phyloP scores from a whole-genome alignment of 352 stramenopile species.

The Pythium dissimile region DNA sequence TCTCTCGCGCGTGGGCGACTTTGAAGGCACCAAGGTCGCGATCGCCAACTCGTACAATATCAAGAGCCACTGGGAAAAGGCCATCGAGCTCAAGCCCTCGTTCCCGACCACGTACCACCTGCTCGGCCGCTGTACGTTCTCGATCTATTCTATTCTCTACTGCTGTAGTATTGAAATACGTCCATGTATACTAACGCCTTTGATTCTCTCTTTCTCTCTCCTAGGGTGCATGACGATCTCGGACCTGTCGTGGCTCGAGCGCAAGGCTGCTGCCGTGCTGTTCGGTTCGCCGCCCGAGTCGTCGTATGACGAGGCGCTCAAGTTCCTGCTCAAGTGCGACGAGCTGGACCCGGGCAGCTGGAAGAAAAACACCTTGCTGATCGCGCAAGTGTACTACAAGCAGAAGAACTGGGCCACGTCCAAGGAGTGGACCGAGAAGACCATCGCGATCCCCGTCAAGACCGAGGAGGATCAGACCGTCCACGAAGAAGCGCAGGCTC shows the following conservation, averaged over 20 bases:
- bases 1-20: slow-evolving; percentile 77
- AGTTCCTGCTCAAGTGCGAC: slow-evolving; percentile 76
- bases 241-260: slow-evolving; percentile 83
- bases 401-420: slow-evolving; percentile 57
- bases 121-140: slow-evolving; percentile 60
- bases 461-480: slow-evolving; percentile 66
- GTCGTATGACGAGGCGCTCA: slow-evolving; percentile 78
- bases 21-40: slow-evolving; percentile 82
- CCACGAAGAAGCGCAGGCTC: slow-evolving; percentile 54
- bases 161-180: no score
- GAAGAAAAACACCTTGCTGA: slow-evolving; percentile 83
- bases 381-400: slow-evolving; percentile 83
- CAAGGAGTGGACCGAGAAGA: slow-evolving; percentile 75
- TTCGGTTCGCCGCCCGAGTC: slow-evolving; percentile 79
- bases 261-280: slow-evolving; percentile 75
- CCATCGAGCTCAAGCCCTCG: slow-evolving; percentile 63
- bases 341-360: slow-evolving; percentile 64
- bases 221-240: slow-evolving; percentile 78
- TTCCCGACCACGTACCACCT: slow-evolving; percentile 78
- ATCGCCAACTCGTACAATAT: slow-evolving; percentile 83
- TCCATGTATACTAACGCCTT: slow-evolving; percentile 18
- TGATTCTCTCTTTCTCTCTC: slow-evolving; percentile 2
- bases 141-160: neutral
- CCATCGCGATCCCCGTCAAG: slow-evolving; percentile 45
- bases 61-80: slow-evolving; percentile 78